phyloP scores from a whole-genome alignment of 345 rosid species.

The Cardamine occulta region DNA sequence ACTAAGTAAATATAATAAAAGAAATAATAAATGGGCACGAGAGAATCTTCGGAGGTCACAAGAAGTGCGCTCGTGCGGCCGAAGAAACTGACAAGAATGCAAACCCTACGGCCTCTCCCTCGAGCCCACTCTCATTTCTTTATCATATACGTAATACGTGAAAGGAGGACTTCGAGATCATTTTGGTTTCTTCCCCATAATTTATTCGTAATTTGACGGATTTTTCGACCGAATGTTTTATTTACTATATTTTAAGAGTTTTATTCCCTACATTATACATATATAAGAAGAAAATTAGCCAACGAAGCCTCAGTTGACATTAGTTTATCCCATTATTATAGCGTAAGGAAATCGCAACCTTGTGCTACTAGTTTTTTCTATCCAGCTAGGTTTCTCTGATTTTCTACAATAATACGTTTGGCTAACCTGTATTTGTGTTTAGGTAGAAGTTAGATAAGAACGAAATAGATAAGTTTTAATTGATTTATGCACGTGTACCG shows the following conservation, averaged over 20 bases:
- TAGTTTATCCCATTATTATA: neutral
- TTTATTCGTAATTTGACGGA: slow-evolving; percentile 13
- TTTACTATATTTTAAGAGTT: neutral
- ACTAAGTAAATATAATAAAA: too few species aligned
- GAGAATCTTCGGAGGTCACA: slow-evolving; percentile 32
- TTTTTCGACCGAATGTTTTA: slow-evolving; percentile 1
- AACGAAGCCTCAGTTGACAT: neutral
- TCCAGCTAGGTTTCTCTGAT: slow-evolving; percentile 2
- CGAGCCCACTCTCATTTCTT: slow-evolving; percentile 21
- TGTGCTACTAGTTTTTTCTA: neutral
- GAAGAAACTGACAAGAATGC: slow-evolving; percentile 37
- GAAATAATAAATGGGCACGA: neutral
- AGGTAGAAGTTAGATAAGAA: slow-evolving; percentile 36
- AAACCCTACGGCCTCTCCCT: slow-evolving; percentile 9
- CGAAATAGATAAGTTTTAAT: slow-evolving; percentile 1
- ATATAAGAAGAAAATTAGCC: neutral
- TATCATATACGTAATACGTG: neutral
- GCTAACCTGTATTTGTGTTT: slow-evolving; percentile 15
- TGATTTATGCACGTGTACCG: slow-evolving; percentile 21
- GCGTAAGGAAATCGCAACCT: slow-evolving; percentile 6
- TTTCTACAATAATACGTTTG: slow-evolving; percentile 3
- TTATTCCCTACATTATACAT: neutral
- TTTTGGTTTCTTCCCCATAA: slow-evolving; percentile 10
- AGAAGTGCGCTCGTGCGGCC: slow-evolving; percentile 43
- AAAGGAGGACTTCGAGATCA: slow-evolving; percentile 28